Base-by-base conservation (phyloP, 1,284 basidiomycete genomes). In the Wolfiporia cocos region DNA sequence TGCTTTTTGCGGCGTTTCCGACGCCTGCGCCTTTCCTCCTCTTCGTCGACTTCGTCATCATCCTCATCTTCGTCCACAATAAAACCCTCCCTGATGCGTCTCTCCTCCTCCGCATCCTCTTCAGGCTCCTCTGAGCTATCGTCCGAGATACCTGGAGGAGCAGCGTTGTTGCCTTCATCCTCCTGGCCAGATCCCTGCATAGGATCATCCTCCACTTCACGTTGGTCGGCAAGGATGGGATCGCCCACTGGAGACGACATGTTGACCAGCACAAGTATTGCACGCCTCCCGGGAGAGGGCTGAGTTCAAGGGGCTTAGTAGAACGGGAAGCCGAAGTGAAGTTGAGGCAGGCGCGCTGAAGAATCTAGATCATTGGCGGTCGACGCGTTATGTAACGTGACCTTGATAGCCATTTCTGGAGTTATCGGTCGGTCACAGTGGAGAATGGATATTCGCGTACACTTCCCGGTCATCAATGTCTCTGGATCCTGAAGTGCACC, bases 51-150 rank as follows among this genome's bases (percentile, higher is more conserved):
- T 1, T 78, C 77, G 2, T 82, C 82, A 0, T 74, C 70, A 2
- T 89, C 78, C 35, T 83, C 86, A 18, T 87, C 86, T 53, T 92
- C 88, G 50, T 90, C 86, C 5, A 89, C 88, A 56, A 92, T 92
- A 54, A 92, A 92, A 0, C 84, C 88, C 43, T 90, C 84, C 42
- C 81, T 66, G 39, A 92, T 76, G 47, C 74, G 69, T 47, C 74
- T 70, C 55, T 71, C 86, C 62, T 90, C 89, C 46, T 90, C 89
- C 53, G 81, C 85, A 55, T 91, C 84, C 34, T 91, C 88, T 23
- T 89, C 86, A 28, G 74, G 81, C 59, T 92, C 89, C 57, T 92
- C 89, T 21, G 85, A 88, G 58, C 85, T 89, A 64, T 91, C 88
- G 55, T 87, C 85, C n/a, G 78, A 76, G 46, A 66, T 65, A 39